A percentile compares a stretch with the other conserved stretches of the same genome.
Conservation (phyloP, 441 rosid genomes). For the Lepidium campestre region DNA sequence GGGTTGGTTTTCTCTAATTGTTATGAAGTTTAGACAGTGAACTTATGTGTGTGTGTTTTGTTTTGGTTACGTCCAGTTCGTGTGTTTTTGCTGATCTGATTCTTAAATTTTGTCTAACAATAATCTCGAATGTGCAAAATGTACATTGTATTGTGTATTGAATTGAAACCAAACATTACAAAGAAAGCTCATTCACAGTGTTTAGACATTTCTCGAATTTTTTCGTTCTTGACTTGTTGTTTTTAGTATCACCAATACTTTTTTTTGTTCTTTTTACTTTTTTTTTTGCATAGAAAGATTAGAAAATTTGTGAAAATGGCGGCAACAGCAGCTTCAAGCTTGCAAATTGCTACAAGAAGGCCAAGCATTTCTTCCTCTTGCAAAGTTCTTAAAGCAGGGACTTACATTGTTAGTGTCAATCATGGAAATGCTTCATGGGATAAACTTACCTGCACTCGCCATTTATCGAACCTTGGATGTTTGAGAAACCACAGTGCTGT, state of each 20-base stretch:
- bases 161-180: not conserved
- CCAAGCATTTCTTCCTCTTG: conserved; percentile 46
- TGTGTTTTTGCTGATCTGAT: not conserved
- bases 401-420: conserved; percentile 31
- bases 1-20: not conserved
- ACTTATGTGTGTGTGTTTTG: not conserved
- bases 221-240: not conserved
- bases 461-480: conserved; percentile 39
- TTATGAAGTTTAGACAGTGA: not conserved
- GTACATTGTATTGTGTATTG: not conserved
- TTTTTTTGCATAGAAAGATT: conserved; percentile 14
- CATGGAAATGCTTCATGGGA: conserved; percentile 45
- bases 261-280: not conserved
- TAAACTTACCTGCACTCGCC: conserved; percentile 41
- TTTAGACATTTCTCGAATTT: not conserved
- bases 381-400: conserved; percentile 39
- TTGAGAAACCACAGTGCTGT: conserved; percentile 27
- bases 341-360: conserved; percentile 52
- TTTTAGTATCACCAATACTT: not conserved
- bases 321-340: conserved; percentile 47
- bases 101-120: not conserved
- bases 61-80: not conserved
- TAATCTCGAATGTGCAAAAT: not conserved
- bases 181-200: not conserved
- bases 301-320: conserved; percentile 45